Conservation (phyloP, 805 yeast species). For the Teunomyces barrocoloradensis region DNA sequence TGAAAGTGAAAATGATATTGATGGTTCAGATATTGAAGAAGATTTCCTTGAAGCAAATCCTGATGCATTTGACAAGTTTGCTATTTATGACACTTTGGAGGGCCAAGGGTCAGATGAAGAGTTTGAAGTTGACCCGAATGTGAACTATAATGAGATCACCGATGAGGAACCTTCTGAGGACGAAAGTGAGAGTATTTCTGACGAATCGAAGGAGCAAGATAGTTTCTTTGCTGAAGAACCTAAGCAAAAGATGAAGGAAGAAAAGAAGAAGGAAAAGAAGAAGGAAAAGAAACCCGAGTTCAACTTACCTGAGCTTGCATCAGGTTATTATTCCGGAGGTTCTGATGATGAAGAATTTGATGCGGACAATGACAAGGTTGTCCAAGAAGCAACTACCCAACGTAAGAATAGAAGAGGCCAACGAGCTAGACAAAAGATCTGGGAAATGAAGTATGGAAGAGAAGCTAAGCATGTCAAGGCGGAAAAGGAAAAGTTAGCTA, state of each 20-base stretch:
- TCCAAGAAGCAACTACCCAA: constrained; percentile 50
- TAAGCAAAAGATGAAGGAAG: constrained; percentile 14
- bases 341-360: constrained; percentile 59
- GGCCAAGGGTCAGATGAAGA: constrained; percentile 42
- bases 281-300: constrained; percentile 27
- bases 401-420: constrained; percentile 95
- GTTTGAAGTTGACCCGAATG: constrained; percentile 29
- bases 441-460: constrained; percentile 88
- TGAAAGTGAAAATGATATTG: constrained; percentile 11
- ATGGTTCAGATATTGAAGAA: constrained; percentile 15
- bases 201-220: constrained; percentile 19
- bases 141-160: constrained; percentile 58
- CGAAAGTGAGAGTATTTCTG: constrained; percentile 18
- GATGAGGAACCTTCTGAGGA: constrained; percentile 59
- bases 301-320: constrained; percentile 64
- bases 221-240: constrained; percentile 34
- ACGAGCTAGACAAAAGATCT: constrained; percentile 92
- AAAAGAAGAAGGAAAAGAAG: constrained; percentile 16
- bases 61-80: constrained; percentile 29
- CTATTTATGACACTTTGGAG: constrained; percentile 37
- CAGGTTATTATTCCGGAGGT: constrained; percentile 85
- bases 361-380: constrained; percentile 45
- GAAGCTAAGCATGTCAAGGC: constrained; percentile 80
- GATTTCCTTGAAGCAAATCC: constrained; percentile 18
- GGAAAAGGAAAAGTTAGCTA: constrained; percentile 52